These are phyloP conservation scores for Marasmius tenuissimus DNA, from an alignment of 1,284 basidiomycete species.

Conservation along the genomic window DNA sequence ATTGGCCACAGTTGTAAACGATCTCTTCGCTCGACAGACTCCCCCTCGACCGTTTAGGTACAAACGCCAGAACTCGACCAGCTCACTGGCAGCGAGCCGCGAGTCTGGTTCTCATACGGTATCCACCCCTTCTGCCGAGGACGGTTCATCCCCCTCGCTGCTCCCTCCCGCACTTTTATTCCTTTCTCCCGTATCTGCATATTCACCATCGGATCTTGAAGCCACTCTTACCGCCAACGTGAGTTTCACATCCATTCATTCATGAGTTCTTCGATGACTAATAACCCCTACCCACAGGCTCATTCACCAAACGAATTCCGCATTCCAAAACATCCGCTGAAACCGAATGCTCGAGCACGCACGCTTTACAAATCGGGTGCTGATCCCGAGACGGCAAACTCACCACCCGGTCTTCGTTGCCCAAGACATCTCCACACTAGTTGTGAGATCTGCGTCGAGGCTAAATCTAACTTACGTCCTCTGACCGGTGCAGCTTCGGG, in stretches of 20 bases:
- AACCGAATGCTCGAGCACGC: constrained; percentile 43
- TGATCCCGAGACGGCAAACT: constrained; percentile 61
- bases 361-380: constrained; percentile 60
- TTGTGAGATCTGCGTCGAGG: constrained; percentile 72
- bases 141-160: constrained; percentile 9
- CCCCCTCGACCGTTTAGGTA: constrained; percentile 53
- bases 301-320: neutral
- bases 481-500: constrained; percentile 21
- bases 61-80: constrained; percentile 33
- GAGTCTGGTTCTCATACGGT: constrained; percentile 16
- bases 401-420: constrained; percentile 64
- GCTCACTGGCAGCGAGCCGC: constrained; percentile 16
- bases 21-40: constrained; percentile 71
- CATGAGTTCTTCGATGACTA: constrained; percentile 12
- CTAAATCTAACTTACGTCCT: constrained; percentile 38
- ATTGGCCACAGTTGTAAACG: constrained; percentile 71
- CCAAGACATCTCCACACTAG: constrained; percentile 69
- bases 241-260: constrained; percentile 8
- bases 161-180: constrained; percentile 21
- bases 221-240: neutral
- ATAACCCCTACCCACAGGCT: neutral
- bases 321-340: constrained; percentile 12
- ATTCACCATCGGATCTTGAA: constrained; percentile 5
- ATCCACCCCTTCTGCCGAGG: constrained; percentile 18
- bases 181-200: constrained; percentile 17